Base-by-base conservation (phyloP, 441 rosid genomes). In the Euphorbia celastroides region DNA sequence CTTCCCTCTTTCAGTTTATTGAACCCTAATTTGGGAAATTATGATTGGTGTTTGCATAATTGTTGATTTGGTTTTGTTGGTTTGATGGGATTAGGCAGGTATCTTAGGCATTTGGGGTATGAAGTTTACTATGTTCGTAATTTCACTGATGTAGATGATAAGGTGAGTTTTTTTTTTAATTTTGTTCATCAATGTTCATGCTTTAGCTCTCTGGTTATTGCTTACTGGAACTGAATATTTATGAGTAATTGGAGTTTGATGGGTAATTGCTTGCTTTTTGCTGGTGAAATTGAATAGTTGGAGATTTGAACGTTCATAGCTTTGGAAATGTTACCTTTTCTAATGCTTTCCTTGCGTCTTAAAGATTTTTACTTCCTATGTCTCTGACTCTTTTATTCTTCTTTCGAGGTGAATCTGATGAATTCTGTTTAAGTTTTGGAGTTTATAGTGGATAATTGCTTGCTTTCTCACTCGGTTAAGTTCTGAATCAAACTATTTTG, bases 101-200 rank as follows among this genome's bases (percentile, higher is more conserved):
- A 84, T 74, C 77, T 93, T 2, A 68, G 61, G 3, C 80, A 81
- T 67, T 66, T 87, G 64, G 86, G 81, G 32, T 89, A 79, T 77
- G 87, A 87, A 65, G 84, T 89, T 69, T 83, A 71, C 16, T 87
- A 82, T 69, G 89, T 85, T 16, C 70, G 91, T 36, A 86, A 87
- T 74, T 86, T 86, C 66, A 89, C 96, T 0, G 91, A 85, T 66
- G 79, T 87, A 26, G 96, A 89, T 78, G 96, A 87, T 70, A 89
- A 89, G 93, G 92, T 83, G 51, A 32, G 71, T 82, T 26, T 23
- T 23, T 61, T n/a, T 11, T 34, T 7, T 46, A 64, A 55, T 60
- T 42, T n/a, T 38, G 12, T 38, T 38, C 44, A 38, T 38, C 1
- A 38, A 38, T 38, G 44, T 9, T 38, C 44, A 7, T 38, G 5